Conservation (phyloP, 139 green algal species). For the Trebouxia sp. region DNA sequence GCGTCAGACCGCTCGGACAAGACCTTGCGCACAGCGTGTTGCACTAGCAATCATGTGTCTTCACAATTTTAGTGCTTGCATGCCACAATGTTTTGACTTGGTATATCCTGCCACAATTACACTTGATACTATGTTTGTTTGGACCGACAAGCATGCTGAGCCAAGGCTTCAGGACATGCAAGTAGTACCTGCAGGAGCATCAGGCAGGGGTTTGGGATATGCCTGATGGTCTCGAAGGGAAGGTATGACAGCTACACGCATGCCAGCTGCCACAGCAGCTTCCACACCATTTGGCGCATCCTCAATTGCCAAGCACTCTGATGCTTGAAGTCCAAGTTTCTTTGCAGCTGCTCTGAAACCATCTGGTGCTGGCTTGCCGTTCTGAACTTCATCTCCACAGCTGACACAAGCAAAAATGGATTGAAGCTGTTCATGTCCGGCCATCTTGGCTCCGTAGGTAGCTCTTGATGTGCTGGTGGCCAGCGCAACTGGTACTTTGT, state of each 20-base stretch:
- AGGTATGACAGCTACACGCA: conserved; percentile 81
- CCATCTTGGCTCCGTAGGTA: conserved; percentile 67
- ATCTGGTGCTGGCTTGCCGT: conserved; percentile 88
- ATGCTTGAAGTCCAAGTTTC: conserved; percentile 50
- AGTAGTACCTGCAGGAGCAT: conserved; percentile 9
- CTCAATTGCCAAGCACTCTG: conserved; percentile 83
- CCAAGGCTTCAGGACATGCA: no score
- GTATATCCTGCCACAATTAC: no score
- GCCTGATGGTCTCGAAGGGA: conserved; percentile 38
- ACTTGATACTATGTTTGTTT: no score
- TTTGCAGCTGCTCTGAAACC: conserved; percentile 74
- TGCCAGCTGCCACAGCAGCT: conserved; percentile 76
- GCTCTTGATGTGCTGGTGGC: conserved; percentile 72
- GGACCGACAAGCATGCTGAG: no score
- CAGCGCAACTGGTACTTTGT: conserved; percentile 67
- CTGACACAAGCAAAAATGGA: conserved; percentile 42
- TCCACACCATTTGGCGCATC: conserved; percentile 77
- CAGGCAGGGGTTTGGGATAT: conserved; percentile 36
- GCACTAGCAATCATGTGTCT: no score
- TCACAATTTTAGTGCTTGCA: no score
- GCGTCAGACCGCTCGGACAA: no score
- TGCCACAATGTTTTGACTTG: no score
- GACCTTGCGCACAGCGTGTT: no score
- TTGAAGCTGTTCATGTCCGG: not conserved
- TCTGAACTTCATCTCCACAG: conserved; percentile 70